Conservation (phyloP, 352 stramenopile genomes). For the Phytophthora cryptogea region DNA sequence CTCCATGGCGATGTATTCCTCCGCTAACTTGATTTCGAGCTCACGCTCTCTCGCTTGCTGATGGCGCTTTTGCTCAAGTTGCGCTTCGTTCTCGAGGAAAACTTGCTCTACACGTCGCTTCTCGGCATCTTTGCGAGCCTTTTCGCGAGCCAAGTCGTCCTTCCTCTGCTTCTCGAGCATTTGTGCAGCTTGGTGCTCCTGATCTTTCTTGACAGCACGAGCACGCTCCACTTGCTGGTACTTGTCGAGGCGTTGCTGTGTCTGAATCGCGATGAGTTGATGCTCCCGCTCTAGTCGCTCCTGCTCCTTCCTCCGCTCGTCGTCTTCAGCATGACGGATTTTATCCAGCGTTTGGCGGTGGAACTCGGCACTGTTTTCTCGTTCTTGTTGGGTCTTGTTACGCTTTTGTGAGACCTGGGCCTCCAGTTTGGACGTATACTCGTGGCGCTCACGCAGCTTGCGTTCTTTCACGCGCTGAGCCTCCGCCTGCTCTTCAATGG, state of each 20-base stretch:
- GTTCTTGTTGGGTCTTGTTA: constrained; percentile 38
- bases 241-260: constrained; percentile 68
- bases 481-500: constrained; percentile 69
- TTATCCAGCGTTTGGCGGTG: constrained; percentile 57
- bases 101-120: constrained; percentile 66
- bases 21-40: constrained; percentile 66
- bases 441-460: constrained; percentile 35
- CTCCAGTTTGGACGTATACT: constrained; percentile 52
- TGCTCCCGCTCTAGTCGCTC: constrained; percentile 55
- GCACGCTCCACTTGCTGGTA: constrained; percentile 58
- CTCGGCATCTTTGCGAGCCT: constrained; percentile 54
- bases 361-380: constrained; percentile 48
- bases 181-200: constrained; percentile 54
- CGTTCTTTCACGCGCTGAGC: constrained; percentile 42
- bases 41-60: constrained; percentile 57
- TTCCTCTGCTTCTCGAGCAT: constrained; percentile 55
- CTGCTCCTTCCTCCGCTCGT: constrained; percentile 62
- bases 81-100: constrained; percentile 63
- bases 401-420: constrained; percentile 61
- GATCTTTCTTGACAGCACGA: constrained; percentile 47
- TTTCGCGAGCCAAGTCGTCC: constrained; percentile 55
- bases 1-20: constrained; percentile 79
- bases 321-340: constrained; percentile 53
- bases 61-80: constrained; percentile 63
- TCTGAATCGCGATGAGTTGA: constrained; percentile 71